Conservation (phyloP, 306 rosid species). For the Hippophae rhamnoides region DNA sequence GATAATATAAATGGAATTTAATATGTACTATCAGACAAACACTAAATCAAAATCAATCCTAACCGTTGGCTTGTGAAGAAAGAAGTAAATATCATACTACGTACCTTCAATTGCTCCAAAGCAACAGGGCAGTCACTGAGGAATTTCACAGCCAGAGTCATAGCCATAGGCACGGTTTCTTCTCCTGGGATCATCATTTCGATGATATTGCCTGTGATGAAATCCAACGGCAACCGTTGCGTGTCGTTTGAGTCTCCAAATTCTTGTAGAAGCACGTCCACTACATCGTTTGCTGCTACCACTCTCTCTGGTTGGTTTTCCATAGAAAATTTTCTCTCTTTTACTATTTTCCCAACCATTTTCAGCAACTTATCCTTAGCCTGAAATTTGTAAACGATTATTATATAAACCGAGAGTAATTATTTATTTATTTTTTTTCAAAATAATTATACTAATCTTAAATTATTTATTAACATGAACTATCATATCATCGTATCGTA, state of each 20-base stretch:
- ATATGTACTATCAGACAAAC: no score
- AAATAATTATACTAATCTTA: no score
- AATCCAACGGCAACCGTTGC: constrained; percentile 36
- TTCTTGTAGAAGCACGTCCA: constrained; percentile 62
- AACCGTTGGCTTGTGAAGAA: constrained; percentile 14
- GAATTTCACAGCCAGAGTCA: constrained; percentile 66
- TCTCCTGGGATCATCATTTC: constrained; percentile 92
- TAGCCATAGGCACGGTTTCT: constrained; percentile 79
- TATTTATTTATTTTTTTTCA: no score
- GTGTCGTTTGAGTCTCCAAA: constrained; percentile 22
- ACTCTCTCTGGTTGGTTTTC: constrained; percentile 9
- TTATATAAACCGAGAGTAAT: background rate
- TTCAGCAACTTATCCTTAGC: constrained; percentile 70
- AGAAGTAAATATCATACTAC: background rate
- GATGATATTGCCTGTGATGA: constrained; percentile 55
- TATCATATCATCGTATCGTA: no score
- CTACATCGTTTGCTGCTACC: constrained; percentile 41
- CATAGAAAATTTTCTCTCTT: constrained; percentile 27
- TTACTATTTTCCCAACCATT: constrained; percentile 47
- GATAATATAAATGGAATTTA: no score
- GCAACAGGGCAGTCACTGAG: constrained; percentile 51
- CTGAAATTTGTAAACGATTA: constrained; percentile 21
- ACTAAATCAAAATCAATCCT: background rate
- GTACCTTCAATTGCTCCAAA: constrained; percentile 46
- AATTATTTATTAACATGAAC: no score